These are phyloP conservation scores for Epichloe coenophiala DNA, from an alignment of 2,329 filamentous ascomycete species.

Conservation along the genomic window DNA sequence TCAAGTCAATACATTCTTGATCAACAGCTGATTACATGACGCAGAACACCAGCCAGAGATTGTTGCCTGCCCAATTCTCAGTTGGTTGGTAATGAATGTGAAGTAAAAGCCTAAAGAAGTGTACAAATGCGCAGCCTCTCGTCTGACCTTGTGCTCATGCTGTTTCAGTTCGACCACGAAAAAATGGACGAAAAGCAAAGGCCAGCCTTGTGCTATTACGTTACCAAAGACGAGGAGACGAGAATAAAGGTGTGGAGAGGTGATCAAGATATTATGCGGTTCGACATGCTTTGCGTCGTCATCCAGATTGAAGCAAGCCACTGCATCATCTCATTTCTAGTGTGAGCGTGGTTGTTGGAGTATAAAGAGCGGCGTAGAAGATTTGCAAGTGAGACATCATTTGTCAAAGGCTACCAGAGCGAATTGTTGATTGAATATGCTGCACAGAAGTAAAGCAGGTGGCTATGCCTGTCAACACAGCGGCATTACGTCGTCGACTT, in stretches of 20 bases:
- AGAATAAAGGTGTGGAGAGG: not conserved
- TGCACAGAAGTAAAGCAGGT: not conserved
- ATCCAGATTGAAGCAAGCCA: not conserved
- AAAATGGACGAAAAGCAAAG: not conserved
- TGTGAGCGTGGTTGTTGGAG: not conserved
- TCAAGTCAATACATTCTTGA: not conserved
- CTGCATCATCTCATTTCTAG: not conserved
- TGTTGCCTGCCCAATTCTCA: not conserved
- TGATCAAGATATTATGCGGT: not conserved
- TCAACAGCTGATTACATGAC: not conserved
- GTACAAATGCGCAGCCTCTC: not conserved
- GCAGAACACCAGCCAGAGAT: not conserved
- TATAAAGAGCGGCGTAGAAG: not conserved
- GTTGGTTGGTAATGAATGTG: not conserved
- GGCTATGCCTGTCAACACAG: not conserved
- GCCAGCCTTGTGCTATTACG: not conserved
- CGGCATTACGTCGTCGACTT: slow-evolving; percentile 9
- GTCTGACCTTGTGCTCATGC: not conserved
- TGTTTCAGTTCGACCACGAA: not conserved
- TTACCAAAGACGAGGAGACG: not conserved
- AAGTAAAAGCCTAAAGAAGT: not conserved
- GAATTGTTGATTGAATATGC: not conserved
- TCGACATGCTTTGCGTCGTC: not conserved
- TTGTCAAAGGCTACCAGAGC: not conserved
- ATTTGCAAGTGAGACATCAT: not conserved